Conservation (phyloP, 805 yeast species). For the Maudiozyma bulderi region DNA sequence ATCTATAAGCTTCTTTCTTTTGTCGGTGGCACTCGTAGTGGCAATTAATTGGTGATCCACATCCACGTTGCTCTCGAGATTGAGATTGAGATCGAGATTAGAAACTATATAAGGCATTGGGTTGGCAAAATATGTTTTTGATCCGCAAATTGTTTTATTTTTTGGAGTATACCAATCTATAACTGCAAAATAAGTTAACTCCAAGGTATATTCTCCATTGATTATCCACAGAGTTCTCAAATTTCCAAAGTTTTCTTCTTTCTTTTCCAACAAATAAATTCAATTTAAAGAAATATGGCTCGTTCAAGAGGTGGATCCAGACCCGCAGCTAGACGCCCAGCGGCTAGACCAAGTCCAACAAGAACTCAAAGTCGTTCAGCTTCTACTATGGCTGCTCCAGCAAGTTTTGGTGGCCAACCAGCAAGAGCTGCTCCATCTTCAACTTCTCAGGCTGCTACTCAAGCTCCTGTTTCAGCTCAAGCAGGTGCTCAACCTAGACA, state of each 20-base stretch:
- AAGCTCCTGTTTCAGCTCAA: constrained; percentile 2
- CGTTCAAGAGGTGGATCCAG: constrained; percentile 34
- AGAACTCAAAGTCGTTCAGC: constrained; percentile 56
- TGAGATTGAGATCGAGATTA: too few species aligned
- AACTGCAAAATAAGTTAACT: too few species aligned
- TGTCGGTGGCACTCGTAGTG: too few species aligned
- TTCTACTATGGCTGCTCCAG: constrained; percentile 64
- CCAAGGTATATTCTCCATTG: too few species aligned
- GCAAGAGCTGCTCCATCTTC: constrained; percentile 55
- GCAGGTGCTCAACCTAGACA: constrained; percentile 38
- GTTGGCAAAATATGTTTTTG: too few species aligned
- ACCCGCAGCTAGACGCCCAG: constrained; percentile 37
- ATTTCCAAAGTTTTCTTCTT: not conserved
- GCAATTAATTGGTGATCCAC: too few species aligned
- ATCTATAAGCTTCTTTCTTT: too few species aligned
- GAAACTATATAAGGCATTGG: too few species aligned
- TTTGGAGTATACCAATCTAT: too few species aligned
- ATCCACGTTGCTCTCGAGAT: too few species aligned
- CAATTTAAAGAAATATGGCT: constrained; percentile 30
- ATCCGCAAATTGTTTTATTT: too few species aligned
- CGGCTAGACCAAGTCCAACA: not conserved
- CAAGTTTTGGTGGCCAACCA: constrained; percentile 59
- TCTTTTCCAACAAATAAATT: not conserved
- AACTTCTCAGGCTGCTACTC: constrained; percentile 32
- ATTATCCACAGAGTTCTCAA: too few species aligned